Percentiles rank a stretch among this genome's conserved stretches.
Conservation (phyloP, 176 grass and related monocot genomes). For the Avena atlantica region DNA sequence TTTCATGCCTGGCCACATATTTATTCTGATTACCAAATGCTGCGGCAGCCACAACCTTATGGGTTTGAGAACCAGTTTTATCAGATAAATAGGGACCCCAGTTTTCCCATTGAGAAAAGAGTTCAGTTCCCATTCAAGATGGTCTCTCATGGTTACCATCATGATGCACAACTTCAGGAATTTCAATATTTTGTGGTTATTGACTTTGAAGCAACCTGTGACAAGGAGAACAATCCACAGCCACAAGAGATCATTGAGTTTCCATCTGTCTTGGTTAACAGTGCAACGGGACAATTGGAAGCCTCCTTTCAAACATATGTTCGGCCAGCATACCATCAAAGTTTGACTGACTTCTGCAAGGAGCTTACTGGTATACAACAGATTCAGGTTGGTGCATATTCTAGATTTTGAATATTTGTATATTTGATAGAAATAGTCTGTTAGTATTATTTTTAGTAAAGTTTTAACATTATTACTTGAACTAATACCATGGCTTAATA, state of each 20-base stretch:
- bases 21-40: constrained; percentile 66
- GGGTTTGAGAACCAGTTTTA: constrained; percentile 62
- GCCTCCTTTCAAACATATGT: constrained; percentile 98
- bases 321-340: constrained; percentile 80
- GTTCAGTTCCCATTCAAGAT: constrained; percentile 74
- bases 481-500: constrained; percentile 8
- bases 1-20: constrained; percentile 59
- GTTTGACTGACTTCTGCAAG: constrained; percentile 95
- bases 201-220: constrained; percentile 98
- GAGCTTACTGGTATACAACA: constrained; percentile 98
- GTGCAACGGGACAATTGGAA: constrained; percentile 90
- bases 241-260: constrained; percentile 99
- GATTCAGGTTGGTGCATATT: constrained; percentile 78
- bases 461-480: constrained; percentile 12
- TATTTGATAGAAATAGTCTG: not conserved
- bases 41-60: constrained; percentile 51
- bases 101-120: constrained; percentile 60
- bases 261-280: constrained; percentile 98
- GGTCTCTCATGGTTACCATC: constrained; percentile 63
- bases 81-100: constrained; percentile 61
- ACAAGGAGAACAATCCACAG: constrained; percentile 83
- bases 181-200: constrained; percentile 99
- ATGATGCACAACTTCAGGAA: constrained; percentile 79
- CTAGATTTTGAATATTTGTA: constrained; percentile 15
- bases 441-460: not conserved